Evolutionary conservation across 305 asterid species (phyloP).

Genomic region (Fraxinus paxiana): DNA sequence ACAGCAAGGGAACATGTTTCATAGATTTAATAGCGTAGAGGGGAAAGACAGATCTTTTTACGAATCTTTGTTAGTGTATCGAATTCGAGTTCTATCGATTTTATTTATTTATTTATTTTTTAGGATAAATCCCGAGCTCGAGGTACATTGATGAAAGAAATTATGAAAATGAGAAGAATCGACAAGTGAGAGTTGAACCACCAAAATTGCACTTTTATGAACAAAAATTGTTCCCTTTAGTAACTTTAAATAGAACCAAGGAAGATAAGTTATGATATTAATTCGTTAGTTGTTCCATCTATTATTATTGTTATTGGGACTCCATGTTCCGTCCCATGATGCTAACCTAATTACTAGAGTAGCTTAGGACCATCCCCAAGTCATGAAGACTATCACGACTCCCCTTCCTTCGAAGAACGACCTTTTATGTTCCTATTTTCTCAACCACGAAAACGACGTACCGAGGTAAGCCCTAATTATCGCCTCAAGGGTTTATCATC

Average conservation of each 20-base stretch:
- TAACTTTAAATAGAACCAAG: neutral
- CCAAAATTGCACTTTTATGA: too few species aligned
- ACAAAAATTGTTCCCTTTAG: neutral
- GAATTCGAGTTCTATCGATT: too few species aligned
- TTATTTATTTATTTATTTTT: too few species aligned
- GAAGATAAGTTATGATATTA: neutral
- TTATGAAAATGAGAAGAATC: too few species aligned
- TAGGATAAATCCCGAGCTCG: too few species aligned
- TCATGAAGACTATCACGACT: neutral
- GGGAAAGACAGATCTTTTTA: neutral
- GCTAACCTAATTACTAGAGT: neutral
- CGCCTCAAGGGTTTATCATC: neutral
- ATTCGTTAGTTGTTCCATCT: neutral
- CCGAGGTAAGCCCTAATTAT: neutral
- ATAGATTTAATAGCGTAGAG: too few species aligned
- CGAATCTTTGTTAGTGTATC: neutral
- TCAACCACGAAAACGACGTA: neutral
- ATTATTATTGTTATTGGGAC: neutral
- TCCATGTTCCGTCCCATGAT: neutral
- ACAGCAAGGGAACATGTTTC: conserved; percentile 25
- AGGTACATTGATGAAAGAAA: too few species aligned
- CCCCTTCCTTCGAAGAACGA: neutral
- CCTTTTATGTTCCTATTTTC: neutral
- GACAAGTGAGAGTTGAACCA: too few species aligned
- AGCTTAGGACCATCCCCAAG: neutral